Evolutionary conservation across 177 flowering plant species (phyloP), one percentile per base, ranked within the genome.

Genomic region (Vitis hybrid): DNA sequence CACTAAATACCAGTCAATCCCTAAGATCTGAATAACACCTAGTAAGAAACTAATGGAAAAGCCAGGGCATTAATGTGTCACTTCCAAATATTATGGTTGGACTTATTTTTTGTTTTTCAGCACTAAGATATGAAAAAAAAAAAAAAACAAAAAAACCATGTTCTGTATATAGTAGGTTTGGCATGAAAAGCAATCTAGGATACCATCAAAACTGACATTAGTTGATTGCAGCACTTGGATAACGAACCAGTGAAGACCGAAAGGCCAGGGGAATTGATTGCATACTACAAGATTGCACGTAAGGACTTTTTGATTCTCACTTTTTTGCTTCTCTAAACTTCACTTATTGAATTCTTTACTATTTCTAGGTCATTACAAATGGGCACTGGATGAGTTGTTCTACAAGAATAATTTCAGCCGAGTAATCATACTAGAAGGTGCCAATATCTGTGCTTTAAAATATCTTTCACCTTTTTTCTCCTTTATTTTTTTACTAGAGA

Each of bases 281-380:
- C 99, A 34, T 94, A 95, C 83, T 95, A 95, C 82, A 94, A 92
- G 75, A 94, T 94, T 84, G 94, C 98, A 75, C 80, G 98, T 94
- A 81, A 79, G 90, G 49, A 57, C 58, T 58, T 52, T 19, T 74
- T 60, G 11, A 34, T 67, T 57, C 30, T 7, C 68, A 50, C 57
- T 59, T 30, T 60, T 60, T 50, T 56, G 45, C 51, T 34, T 70
- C 49, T 56, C 17, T 40, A 18, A 74, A 12, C 11, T 56, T 75
- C 66, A 49, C 17, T 14, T 8, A 63, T 69, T 54, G 13, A 62
- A 5, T 40, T 21, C 18, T 17, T 62, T 56, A 0, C 30, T 65
- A 57, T 65, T 58, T 49, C 23, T 70, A 90, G 97, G 91, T 82
- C 97, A 92, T 80, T 92, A 92, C 87, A 92, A 90, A 73, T 92